These are phyloP conservation scores for Ampelomyces quisqualis DNA, from an alignment of 2,329 filamentous ascomycete species.

Conservation along the genomic window DNA sequence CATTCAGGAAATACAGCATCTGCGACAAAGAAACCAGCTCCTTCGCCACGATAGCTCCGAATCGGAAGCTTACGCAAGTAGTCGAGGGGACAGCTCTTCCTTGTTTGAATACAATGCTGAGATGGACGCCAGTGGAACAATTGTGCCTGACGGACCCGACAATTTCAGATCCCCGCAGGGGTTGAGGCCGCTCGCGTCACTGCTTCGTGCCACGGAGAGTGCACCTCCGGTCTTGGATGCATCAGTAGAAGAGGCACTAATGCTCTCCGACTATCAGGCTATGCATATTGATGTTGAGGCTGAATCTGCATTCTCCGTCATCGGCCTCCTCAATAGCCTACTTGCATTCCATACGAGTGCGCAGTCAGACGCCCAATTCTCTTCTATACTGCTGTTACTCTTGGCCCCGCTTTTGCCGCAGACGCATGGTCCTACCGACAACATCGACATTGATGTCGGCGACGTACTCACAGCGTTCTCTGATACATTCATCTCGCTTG, in stretches of 20 bases:
- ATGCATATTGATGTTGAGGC: slow-evolving; percentile 38
- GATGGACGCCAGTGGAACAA: slow-evolving; percentile 47
- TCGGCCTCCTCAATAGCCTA: slow-evolving; percentile 47
- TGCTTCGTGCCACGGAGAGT: slow-evolving; percentile 26
- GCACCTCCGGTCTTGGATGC: slow-evolving; percentile 28
- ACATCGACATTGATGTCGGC: slow-evolving; percentile 29
- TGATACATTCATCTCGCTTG: slow-evolving; percentile 43
- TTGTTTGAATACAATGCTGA: slow-evolving; percentile 34
- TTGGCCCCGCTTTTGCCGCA: slow-evolving; percentile 49
- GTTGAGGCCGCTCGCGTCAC: slow-evolving; percentile 15
- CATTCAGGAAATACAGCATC: slow-evolving; percentile 41
- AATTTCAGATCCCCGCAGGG: slow-evolving; percentile 28
- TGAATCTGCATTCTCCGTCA: slow-evolving; percentile 43
- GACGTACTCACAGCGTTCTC: slow-evolving; percentile 43
- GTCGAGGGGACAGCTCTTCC: slow-evolving; percentile 28
- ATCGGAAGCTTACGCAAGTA: slow-evolving; percentile 42
- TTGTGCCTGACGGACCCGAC: slow-evolving; percentile 40
- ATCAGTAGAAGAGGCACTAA: slow-evolving; percentile 31
- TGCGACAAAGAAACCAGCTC: slow-evolving; percentile 45
- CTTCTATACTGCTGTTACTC: slow-evolving; percentile 50
- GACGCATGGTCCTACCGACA: slow-evolving; percentile 38
- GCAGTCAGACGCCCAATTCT: slow-evolving; percentile 50
- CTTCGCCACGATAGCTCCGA: slow-evolving; percentile 45
- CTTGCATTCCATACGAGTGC: slow-evolving; percentile 46
- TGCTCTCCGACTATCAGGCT: slow-evolving; percentile 41